These are phyloP conservation scores for Starmerella sirachaensis DNA, from an alignment of 805 yeast species.

Conservation along the genomic window DNA sequence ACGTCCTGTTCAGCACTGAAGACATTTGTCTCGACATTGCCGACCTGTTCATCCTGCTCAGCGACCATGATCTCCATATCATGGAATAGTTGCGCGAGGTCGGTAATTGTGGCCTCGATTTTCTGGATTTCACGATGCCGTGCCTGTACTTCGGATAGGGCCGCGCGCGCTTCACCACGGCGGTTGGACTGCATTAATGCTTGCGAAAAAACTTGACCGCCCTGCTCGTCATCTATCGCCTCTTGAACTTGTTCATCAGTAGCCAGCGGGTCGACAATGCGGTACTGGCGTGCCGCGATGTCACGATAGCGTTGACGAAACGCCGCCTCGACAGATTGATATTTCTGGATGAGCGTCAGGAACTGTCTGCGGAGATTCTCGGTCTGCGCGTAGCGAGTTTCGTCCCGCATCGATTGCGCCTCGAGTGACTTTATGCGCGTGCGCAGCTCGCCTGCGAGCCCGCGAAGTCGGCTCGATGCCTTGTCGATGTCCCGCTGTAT, in stretches of 20 bases:
- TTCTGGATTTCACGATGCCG: conserved; percentile 91
- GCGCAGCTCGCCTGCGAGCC: conserved; percentile 64
- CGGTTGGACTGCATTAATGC: conserved; percentile 39
- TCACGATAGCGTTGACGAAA: conserved; percentile 71
- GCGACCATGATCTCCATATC: conserved; percentile 95
- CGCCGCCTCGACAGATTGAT: conserved; percentile 73
- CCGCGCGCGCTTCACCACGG: conserved; percentile 74
- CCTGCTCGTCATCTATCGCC: conserved; percentile 68
- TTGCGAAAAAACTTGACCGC: conserved; percentile 87
- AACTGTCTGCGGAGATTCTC: conserved; percentile 78
- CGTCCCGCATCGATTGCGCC: conserved; percentile 40
- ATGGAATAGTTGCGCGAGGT: conserved; percentile 82
- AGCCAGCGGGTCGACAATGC: conserved; percentile 43
- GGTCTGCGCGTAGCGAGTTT: conserved; percentile 77
- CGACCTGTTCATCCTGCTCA: conserved; percentile 83
- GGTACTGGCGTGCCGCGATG: conserved; percentile 87
- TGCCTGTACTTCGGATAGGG: conserved; percentile 85
- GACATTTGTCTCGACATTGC: conserved; percentile 69
- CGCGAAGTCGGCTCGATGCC: conserved; percentile 61
- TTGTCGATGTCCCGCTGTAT: conserved; percentile 65
- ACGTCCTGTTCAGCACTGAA: conserved; percentile 76
- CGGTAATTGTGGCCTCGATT: conserved; percentile 90
- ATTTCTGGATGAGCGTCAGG: conserved; percentile 73
- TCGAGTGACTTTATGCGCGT: conserved; percentile 65
- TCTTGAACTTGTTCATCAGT: conserved; percentile 71